Base-by-base conservation (phyloP, 176 grass and related monocot species). In the Puya raimondii region DNA sequence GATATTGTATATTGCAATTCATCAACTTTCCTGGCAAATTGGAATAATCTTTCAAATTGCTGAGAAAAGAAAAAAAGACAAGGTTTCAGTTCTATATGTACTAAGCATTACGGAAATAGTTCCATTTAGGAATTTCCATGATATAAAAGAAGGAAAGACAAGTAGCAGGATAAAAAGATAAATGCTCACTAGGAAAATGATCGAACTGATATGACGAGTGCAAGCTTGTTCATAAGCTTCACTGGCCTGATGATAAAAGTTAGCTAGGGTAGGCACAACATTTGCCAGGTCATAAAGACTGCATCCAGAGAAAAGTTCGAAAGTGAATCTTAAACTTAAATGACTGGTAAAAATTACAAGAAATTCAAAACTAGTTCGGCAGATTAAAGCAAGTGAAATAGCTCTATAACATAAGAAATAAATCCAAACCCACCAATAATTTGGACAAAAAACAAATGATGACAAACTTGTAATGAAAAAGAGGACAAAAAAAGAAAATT, bases 201-300 rank as follows among this genome's bases (percentile, higher is more conserved):
- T 86, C 59, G 82, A 86, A 63, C 67, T 88, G 75, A 87, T 90
- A 80, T 93, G 94, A 63, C 82, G 86, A 75, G 90, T 99, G 77
- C 90, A 99, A 84, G 94, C 90, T 49, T 91, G 90, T 80, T 99
- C 90, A 65, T 99, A 99, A 50, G 80, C 77, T 88, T 90, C 90
- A 74, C 84, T 91, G 63, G 94, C 94, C 65, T 88, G 80, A 78
- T 86, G 85, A 67, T 99, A 99, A 78, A 86, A 99, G 26, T 88
- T 99, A n/a, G 82, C 85, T 76, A 99, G 85, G 50, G 89, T 88
- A 57, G 84, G 77, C 78, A 93, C 89, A 47, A 75, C 80, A 86
- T 99, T 99, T 56, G 94, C 90, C 80, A 99, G 82, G 54, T 99
- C 87, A 86, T 86, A 99, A 75, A 99, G 81, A 80, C 94, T 99